phyloP scores from a whole-genome alignment of 2,329 filamentous ascomycete genomes.

The Dryadomyces quercivorus region DNA sequence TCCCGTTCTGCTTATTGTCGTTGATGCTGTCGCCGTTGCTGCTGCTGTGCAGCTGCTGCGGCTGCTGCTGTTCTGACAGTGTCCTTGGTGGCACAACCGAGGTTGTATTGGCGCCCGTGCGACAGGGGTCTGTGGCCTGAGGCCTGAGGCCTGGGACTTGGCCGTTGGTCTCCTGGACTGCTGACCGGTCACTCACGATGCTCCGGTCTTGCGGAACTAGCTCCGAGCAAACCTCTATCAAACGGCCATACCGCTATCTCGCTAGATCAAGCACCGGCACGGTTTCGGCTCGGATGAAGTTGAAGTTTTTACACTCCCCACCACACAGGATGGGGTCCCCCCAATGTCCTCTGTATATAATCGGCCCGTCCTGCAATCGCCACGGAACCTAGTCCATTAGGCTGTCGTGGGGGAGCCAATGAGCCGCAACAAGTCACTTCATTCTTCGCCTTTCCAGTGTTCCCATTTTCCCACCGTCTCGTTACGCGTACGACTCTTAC shows the following conservation, averaged over 20 bases:
- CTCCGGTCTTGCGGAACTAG: too few relatives aligned
- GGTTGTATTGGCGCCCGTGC: neutral
- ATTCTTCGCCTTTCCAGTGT: neutral
- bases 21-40: too few relatives aligned
- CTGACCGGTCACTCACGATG: too few relatives aligned
- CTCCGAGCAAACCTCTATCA: too few relatives aligned
- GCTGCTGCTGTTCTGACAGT: neutral
- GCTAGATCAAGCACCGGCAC: too few relatives aligned
- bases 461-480: neutral
- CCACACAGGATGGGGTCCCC: neutral
- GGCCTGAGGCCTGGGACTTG: too few relatives aligned
- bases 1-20: neutral
- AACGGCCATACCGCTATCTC: too few relatives aligned
- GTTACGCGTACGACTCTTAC: neutral
- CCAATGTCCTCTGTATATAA: neutral
- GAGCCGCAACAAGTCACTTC: neutral
- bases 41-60: too few relatives aligned
- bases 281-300: too few relatives aligned
- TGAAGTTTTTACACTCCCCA: neutral
- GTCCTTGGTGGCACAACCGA: neutral
- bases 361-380: constrained; percentile 2
- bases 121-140: too few relatives aligned
- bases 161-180: too few relatives aligned
- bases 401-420: neutral
- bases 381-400: neutral